These are phyloP conservation scores for Neurospora terricola DNA, from an alignment of 495 filamentous ascomycete genomes.

Conservation along the genomic window DNA sequence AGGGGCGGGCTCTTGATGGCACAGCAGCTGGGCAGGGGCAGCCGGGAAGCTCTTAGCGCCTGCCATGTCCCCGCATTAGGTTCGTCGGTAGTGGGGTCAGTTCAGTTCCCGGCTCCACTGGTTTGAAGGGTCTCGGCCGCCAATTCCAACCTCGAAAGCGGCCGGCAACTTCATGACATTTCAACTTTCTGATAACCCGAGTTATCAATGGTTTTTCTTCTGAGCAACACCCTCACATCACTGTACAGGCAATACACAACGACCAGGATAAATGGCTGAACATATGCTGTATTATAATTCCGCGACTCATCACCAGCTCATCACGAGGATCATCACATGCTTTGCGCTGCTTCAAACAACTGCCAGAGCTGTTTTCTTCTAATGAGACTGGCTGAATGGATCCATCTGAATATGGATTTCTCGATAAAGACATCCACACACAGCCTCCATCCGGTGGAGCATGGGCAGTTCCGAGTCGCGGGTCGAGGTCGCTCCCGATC, in stretches of 20 bases:
- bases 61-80: background rate
- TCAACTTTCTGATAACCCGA: background rate
- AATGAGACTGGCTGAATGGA: background rate
- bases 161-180: background rate
- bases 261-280: too few relatives aligned
- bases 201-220: background rate
- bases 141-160: background rate
- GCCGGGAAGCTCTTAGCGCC: background rate
- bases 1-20: background rate
- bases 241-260: too few relatives aligned
- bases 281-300: too few relatives aligned
- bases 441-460: background rate
- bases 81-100: background rate
- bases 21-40: conserved; percentile 5
- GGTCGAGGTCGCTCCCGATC: background rate
- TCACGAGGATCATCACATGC: background rate
- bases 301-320: too few relatives aligned
- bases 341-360: background rate
- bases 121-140: background rate
- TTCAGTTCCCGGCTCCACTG: background rate
- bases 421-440: background rate
- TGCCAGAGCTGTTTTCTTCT: background rate
- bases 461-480: background rate
- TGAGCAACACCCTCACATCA: background rate
- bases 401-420: background rate